Conservation (phyloP, 768 basidiomycete species). For the Tulasnella sp. region DNA sequence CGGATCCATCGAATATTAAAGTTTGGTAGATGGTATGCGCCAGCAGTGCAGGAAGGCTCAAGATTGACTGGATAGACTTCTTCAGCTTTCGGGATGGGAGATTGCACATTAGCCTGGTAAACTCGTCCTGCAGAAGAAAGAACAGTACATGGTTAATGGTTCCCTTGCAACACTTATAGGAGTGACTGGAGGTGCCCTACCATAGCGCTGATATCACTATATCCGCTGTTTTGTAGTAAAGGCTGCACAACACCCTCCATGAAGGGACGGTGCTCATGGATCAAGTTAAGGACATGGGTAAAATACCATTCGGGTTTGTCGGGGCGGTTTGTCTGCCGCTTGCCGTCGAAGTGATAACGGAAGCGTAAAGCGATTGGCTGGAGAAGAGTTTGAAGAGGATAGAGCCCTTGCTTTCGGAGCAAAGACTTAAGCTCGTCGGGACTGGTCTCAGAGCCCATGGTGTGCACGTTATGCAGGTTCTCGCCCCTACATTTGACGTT, state of each 20-base stretch:
- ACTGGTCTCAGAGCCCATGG: conserved; percentile 18
- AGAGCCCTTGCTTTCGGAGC: conserved; percentile 47
- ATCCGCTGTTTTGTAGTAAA: conserved; percentile 54
- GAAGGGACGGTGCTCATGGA: conserved; percentile 75
- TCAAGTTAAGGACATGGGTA: conserved; percentile 77
- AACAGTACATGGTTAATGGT: neutral
- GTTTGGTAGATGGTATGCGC: conserved; percentile 96
- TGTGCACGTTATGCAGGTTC: conserved; percentile 30
- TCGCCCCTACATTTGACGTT: conserved; percentile 37
- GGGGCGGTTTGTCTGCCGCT: conserved; percentile 74
- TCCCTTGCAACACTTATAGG: too few relatives aligned
- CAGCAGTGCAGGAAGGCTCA: conserved; percentile 70
- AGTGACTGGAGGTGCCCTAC: conserved; percentile 38
- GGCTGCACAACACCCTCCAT: conserved; percentile 66
- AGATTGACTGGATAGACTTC: conserved; percentile 58
- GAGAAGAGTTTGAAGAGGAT: conserved; percentile 75
- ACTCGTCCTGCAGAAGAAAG: conserved; percentile 53
- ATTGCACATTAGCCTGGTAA: conserved; percentile 67
- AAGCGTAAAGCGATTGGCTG: conserved; percentile 79
- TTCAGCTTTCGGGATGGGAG: conserved; percentile 65
- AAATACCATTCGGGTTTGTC: conserved; percentile 99
- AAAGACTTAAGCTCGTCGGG: conserved; percentile 24
- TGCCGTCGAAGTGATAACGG: conserved; percentile 89
- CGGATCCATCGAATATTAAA: conserved; percentile 69
- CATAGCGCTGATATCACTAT: conserved; percentile 58